Percentiles rank a stretch among this genome's conserved stretches.
These are phyloP conservation scores for Botrytis elliptica DNA, from an alignment of 2,329 filamentous ascomycete species.

Conservation along the genomic window DNA sequence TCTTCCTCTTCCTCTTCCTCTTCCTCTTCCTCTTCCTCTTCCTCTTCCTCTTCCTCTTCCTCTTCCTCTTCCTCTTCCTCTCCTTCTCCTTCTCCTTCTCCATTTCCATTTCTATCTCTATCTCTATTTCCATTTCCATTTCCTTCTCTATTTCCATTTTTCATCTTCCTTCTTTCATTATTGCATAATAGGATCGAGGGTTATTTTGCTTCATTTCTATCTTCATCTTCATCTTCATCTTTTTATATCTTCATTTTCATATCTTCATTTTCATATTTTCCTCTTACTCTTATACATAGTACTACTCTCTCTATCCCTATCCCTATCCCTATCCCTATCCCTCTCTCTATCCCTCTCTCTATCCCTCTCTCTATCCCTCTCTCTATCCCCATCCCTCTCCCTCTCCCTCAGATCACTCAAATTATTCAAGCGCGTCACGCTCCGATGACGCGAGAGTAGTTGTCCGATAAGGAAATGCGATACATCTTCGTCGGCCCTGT, in stretches of 20 bases:
- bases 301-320: background rate
- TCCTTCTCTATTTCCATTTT: no score
- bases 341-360: background rate
- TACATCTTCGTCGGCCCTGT: constrained; percentile 31
- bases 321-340: background rate
- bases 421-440: background rate
- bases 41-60: no score
- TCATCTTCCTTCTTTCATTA: background rate
- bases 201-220: background rate
- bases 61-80: no score
- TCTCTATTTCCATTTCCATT: no score
- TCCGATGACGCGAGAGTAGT: constrained; percentile 19
- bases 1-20: no score
- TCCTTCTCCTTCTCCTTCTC: no score
- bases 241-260: background rate
- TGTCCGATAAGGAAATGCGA: constrained; percentile 25
- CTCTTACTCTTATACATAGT: background rate
- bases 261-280: background rate
- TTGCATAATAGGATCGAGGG: background rate
- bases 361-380: no score
- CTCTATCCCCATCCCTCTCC: background rate
- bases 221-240: background rate
- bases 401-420: background rate
- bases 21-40: no score
- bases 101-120: no score